These are phyloP conservation scores for Cytospora piceae DNA, from an alignment of 2,329 filamentous ascomycete species.

Conservation along the genomic window DNA sequence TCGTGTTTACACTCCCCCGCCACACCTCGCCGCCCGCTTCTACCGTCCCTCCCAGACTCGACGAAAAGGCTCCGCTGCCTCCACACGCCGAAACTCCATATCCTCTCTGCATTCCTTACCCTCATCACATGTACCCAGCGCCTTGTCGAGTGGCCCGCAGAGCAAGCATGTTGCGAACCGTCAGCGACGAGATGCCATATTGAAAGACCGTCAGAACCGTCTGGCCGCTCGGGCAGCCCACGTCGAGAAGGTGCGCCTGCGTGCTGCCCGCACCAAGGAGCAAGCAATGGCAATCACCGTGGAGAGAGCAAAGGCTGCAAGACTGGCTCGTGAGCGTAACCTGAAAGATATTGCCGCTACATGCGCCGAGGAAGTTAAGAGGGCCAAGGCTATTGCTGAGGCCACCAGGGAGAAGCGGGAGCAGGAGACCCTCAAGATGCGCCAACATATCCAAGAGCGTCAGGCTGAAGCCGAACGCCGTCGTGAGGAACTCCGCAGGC, in stretches of 20 bases:
- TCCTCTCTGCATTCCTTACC: constrained; percentile 72
- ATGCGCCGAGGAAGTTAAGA: constrained; percentile 81
- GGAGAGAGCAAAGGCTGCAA: constrained; percentile 75
- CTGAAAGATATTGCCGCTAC: constrained; percentile 79
- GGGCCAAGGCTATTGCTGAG: constrained; percentile 82
- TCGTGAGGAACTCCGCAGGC: constrained; percentile 65
- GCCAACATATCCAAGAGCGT: constrained; percentile 77
- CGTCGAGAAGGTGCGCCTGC: constrained; percentile 79
- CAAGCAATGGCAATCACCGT: constrained; percentile 69
- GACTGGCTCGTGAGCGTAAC: constrained; percentile 78
- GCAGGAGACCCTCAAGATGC: constrained; percentile 70
- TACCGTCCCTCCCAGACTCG: constrained; percentile 68
- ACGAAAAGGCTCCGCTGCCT: constrained; percentile 75
- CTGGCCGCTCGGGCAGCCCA: constrained; percentile 80
- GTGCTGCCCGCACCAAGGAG: constrained; percentile 75
- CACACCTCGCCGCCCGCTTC: constrained; percentile 78
- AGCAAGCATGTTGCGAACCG: constrained; percentile 80
- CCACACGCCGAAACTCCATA: constrained; percentile 78
- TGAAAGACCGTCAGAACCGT: constrained; percentile 78
- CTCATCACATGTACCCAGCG: constrained; percentile 63
- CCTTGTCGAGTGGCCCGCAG: constrained; percentile 60
- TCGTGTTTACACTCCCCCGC: constrained; percentile 65
- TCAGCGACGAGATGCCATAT: constrained; percentile 76
- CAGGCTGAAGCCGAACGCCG: constrained; percentile 77
- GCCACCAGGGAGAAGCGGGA: constrained; percentile 80